A percentile compares a stretch with the other conserved stretches of the same genome.
Conservation (phyloP, 225 moss, liverwort and hornwort species). For the Sphagnum tenellum region DNA sequence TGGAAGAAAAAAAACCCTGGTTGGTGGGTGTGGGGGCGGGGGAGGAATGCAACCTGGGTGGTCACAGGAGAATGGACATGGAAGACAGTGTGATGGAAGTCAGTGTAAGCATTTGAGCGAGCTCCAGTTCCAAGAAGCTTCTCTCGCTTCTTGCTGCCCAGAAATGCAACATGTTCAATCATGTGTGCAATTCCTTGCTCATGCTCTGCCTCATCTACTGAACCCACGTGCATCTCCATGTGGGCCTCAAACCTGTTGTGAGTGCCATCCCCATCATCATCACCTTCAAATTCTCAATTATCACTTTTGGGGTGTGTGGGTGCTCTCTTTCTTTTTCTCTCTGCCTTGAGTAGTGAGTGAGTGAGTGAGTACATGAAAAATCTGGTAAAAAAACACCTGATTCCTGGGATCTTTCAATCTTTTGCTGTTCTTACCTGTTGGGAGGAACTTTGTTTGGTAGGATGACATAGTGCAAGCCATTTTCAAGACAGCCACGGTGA, state of each 20-base stretch:
- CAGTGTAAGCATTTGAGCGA: constrained; percentile 97
- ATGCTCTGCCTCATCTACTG: constrained; percentile 85
- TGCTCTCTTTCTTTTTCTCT: too few species aligned
- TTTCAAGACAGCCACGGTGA: constrained; percentile 70
- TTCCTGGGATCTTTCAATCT: not conserved
- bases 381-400: not conserved
- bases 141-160: constrained; percentile 98
- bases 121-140: constrained; percentile 96
- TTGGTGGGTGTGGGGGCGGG: too few species aligned
- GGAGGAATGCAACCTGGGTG: constrained; percentile 33
- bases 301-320: not conserved
- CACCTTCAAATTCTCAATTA: not conserved
- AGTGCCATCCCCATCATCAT: not conserved
- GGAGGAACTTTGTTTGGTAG: constrained; percentile 93
- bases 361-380: too few species aligned
- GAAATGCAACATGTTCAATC: constrained; percentile 99
- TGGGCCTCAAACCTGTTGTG: constrained; percentile 89
- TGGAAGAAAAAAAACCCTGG: too few species aligned
- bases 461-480: constrained; percentile 91
- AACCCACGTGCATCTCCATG: constrained; percentile 99
- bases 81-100: constrained; percentile 99
- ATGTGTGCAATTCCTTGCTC: constrained; percentile 99
- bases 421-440: constrained; percentile 49
- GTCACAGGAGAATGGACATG: constrained; percentile 99
- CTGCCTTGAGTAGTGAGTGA: too few species aligned